These are phyloP conservation scores for Colletotrichum australisinense DNA, from an alignment of 2,329 filamentous ascomycete species.

Conservation along the genomic window DNA sequence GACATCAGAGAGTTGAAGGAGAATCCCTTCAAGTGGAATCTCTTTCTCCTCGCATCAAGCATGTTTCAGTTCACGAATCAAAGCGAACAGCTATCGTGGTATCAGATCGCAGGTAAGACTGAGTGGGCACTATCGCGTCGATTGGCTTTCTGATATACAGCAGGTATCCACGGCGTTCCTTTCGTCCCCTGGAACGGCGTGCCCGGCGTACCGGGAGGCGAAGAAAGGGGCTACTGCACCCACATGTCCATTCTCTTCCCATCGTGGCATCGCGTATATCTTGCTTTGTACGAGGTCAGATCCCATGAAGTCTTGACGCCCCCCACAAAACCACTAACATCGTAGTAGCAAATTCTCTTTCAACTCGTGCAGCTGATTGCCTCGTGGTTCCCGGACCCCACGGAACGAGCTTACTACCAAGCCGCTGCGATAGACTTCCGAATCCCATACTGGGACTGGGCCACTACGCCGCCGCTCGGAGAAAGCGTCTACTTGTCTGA, in stretches of 20 bases:
- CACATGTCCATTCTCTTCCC: conserved; percentile 82
- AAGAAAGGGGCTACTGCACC: conserved; percentile 77
- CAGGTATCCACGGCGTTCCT: conserved; percentile 85
- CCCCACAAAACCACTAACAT: not conserved
- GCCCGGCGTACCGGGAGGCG: conserved; percentile 59
- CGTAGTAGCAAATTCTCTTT: conserved; percentile 51
- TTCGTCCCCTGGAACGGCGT: conserved; percentile 66
- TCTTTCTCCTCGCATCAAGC: conserved; percentile 81
- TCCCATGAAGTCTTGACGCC: not conserved
- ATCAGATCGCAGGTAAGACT: conserved; percentile 77
- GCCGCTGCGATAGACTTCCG: conserved; percentile 63
- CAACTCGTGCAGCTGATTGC: conserved; percentile 55
- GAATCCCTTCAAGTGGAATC: conserved; percentile 76
- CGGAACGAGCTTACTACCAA: conserved; percentile 60
- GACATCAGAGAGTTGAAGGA: conserved; percentile 76
- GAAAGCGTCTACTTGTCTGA: conserved; percentile 58
- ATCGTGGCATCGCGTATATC: conserved; percentile 86
- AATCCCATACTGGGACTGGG: conserved; percentile 72
- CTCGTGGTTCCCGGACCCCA: conserved; percentile 56
- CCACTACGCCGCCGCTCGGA: conserved; percentile 58
- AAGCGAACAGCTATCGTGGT: conserved; percentile 75
- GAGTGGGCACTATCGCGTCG: not conserved
- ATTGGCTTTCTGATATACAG: conserved; percentile 19
- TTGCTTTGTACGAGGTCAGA: conserved; percentile 69
- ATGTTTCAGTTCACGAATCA: conserved; percentile 78